A percentile compares a stretch with the other conserved stretches of the same genome.
phyloP scores from a whole-genome alignment of 352 stramenopile species.

The Phytophthora citrophthora region DNA sequence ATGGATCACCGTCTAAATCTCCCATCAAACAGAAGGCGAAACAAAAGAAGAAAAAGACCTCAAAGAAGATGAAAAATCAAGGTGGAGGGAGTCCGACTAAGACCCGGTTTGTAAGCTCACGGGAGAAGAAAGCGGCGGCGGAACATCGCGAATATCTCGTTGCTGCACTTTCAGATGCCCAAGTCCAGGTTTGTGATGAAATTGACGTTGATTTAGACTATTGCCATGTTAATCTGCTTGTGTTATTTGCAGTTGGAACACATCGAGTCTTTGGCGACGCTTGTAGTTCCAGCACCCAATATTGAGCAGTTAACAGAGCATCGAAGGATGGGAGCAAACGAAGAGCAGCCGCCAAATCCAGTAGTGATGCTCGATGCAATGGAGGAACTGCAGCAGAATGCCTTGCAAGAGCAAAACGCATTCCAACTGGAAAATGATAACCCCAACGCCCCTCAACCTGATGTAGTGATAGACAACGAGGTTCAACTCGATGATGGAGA shows the following conservation, averaged over 20 bases:
- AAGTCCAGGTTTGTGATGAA: constrained; percentile 49
- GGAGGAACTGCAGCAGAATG: not conserved
- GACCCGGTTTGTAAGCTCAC: constrained; percentile 52
- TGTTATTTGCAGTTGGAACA: constrained; percentile 45
- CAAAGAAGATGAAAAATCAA: constrained; percentile 15
- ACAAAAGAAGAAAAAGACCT: constrained; percentile 24
- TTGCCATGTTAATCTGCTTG: constrained; percentile 2
- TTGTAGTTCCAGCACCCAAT: constrained; percentile 33
- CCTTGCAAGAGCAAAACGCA: not conserved
- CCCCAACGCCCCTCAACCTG: not conserved
- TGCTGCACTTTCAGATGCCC: constrained; percentile 60
- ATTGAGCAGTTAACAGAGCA: constrained; percentile 8
- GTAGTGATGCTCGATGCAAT: not conserved
- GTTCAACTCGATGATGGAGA: not conserved
- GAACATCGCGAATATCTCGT: constrained; percentile 70
- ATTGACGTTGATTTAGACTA: not conserved
- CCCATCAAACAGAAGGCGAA: constrained; percentile 1
- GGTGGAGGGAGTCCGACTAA: constrained; percentile 1
- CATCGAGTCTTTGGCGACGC: constrained; percentile 52
- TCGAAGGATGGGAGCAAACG: not conserved
- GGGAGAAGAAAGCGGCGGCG: constrained; percentile 58
- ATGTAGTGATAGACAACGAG: constrained; percentile 3
- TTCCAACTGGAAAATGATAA: not conserved
- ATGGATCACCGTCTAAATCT: constrained; percentile 13
- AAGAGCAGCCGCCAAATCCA: not conserved